Base-by-base conservation (phyloP, 257 asterid species). In the Solanum clarkiae region DNA sequence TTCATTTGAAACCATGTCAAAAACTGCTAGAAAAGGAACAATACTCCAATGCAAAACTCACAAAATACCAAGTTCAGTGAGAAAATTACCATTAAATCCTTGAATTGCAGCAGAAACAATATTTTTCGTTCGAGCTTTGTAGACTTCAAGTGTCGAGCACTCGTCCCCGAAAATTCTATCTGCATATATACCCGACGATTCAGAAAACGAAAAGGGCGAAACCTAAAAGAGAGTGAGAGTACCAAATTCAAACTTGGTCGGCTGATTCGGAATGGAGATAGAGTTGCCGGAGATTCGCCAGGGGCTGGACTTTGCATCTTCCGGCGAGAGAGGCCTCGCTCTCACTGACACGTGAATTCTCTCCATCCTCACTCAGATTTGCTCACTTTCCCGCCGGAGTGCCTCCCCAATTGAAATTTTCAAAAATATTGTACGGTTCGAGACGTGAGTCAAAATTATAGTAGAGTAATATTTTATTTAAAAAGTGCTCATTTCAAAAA, bases 341-440 rank as follows among this genome's bases (percentile, higher is more conserved):
- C 99, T 88, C 29, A 94, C 98, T 0, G 98, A 92, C 4, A 95
- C 98, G 85, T 94, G 98, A 82, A 95, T 95, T 85, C 98, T 93
- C 88, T 95, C 99, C 98, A 95, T 94, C 72, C 5, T 84, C 51
- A 45, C 51, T 45, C 51, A 45, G 11, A 45, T 45, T 45, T 8
- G 66, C 40, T 12, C 16, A 63, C 42, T 65, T 65, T 65, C 44
- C 71, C 71, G 71, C 71, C 18, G 32, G 42, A 71, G 53, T 63
- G 24, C 70, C 29, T 59, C 66, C 66, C n/a, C 12, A 60, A 60
- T 60, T 59, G 66, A n/a, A 59, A 59, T n/a, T n/a, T 54, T 60
- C 2, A 60, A 60, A n/a, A 59, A 10, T 59, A 36, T 36, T 36
- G 4, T 36, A 36, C 42, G 42, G 42, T 5, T 36, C 42, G 1